phyloP scores from a whole-genome alignment of 2,329 filamentous ascomycete genomes.

The Hymenoscyphus linearis region DNA sequence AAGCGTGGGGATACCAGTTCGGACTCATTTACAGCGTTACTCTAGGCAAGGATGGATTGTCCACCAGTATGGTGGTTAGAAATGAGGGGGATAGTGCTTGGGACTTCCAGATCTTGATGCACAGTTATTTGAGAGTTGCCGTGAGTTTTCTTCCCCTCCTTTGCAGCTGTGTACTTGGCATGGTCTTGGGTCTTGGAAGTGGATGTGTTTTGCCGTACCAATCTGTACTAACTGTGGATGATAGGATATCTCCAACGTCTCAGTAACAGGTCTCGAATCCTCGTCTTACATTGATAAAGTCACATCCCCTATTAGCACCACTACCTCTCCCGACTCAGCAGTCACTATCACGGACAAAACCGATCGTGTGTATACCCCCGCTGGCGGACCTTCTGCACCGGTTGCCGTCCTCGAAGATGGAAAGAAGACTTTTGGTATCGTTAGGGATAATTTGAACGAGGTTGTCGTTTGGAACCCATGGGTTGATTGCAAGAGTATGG shows the following conservation, averaged over 20 bases:
- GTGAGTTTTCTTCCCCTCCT: constrained; percentile 44
- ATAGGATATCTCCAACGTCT: constrained; percentile 72
- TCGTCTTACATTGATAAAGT: constrained; percentile 83
- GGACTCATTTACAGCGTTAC: constrained; percentile 91
- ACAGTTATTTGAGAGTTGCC: constrained; percentile 80
- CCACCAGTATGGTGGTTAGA: constrained; percentile 78
- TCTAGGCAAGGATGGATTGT: constrained; percentile 66
- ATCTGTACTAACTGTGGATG: constrained; percentile 4
- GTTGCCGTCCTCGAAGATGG: constrained; percentile 59
- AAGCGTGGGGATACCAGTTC: constrained; percentile 82
- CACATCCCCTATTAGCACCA: constrained; percentile 49
- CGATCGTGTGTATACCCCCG: constrained; percentile 80
- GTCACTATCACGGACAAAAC: constrained; percentile 72
- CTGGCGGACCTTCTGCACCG: constrained; percentile 52
- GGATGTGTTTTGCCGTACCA: neutral
- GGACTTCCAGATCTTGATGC: constrained; percentile 86
- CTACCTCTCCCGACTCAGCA: constrained; percentile 53
- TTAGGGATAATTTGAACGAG: constrained; percentile 79
- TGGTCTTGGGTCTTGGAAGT: neutral
- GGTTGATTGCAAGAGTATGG: constrained; percentile 73
- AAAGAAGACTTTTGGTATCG: constrained; percentile 63
- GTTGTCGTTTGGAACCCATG: constrained; percentile 98
- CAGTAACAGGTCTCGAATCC: constrained; percentile 70
- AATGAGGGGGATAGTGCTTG: constrained; percentile 79
- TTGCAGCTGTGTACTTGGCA: neutral